Evolutionary conservation across 768 basidiomycete species (phyloP).

Genomic region (Dacryopinax primogenitus): DNA sequence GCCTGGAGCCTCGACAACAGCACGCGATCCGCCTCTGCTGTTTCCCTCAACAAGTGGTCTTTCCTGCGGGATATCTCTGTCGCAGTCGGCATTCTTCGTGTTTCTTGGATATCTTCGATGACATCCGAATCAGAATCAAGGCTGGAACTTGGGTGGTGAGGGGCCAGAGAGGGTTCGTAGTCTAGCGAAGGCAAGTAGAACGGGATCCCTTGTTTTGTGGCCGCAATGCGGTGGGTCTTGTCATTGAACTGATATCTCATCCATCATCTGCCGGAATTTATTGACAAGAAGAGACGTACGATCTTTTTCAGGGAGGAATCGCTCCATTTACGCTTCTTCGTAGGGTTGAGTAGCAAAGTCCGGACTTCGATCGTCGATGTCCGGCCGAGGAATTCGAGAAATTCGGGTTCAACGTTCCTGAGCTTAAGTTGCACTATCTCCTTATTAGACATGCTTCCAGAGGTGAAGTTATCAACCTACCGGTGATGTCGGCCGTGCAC

Average conservation of each 20-base stretch:
- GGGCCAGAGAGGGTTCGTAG: too few relatives aligned
- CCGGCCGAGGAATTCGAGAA: neutral
- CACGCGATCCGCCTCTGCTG: too few relatives aligned
- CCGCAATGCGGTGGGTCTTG: neutral
- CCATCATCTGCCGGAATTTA: neutral
- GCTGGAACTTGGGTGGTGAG: too few relatives aligned
- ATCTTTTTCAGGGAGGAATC: neutral
- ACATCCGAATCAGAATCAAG: too few relatives aligned
- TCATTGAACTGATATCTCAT: neutral
- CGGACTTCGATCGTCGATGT: neutral
- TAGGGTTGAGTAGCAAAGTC: neutral
- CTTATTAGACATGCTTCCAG: neutral
- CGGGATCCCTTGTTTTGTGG: neutral
- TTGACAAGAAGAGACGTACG: neutral
- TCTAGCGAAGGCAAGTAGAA: neutral
- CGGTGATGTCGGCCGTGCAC: neutral
- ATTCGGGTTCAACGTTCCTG: neutral
- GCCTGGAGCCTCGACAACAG: too few relatives aligned
- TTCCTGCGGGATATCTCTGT: too few relatives aligned
- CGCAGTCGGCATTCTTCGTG: too few relatives aligned
- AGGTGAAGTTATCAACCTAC: neutral
- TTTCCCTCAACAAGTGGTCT: too few relatives aligned
- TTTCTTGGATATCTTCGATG: too few relatives aligned
- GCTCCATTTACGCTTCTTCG: neutral
- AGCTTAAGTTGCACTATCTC: neutral